These are phyloP conservation scores for Leccinum obscurum DNA, from an alignment of 768 basidiomycete species.

Conservation along the genomic window DNA sequence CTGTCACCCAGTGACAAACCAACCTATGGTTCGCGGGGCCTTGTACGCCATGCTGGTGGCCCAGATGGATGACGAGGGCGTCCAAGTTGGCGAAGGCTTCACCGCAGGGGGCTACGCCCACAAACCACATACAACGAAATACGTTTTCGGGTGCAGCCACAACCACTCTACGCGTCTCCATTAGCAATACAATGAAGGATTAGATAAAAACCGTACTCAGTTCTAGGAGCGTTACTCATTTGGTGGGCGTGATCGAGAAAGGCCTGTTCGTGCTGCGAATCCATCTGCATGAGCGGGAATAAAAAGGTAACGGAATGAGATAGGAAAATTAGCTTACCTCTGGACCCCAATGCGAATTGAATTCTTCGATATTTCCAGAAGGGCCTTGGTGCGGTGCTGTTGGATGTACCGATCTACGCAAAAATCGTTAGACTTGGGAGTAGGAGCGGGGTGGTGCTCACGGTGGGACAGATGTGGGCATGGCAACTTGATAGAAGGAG, in stretches of 20 bases:
- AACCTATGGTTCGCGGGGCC: background rate
- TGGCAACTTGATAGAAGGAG: background rate
- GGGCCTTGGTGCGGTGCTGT: background rate
- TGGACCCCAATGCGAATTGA: background rate
- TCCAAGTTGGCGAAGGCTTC: background rate
- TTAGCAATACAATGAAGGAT: background rate
- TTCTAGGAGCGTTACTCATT: background rate
- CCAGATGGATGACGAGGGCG: background rate
- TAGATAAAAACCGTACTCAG: background rate
- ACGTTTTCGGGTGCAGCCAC: too few relatives aligned
- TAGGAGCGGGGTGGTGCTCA: background rate
- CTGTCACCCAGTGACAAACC: background rate
- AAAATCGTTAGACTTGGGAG: background rate
- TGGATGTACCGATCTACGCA: background rate
- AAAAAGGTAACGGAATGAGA: background rate
- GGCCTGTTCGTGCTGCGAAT: background rate
- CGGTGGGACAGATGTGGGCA: background rate
- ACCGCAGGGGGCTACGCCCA: background rate
- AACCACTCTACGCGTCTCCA: background rate
- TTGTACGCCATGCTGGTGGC: background rate
- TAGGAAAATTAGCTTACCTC: background rate
- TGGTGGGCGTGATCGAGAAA: background rate
- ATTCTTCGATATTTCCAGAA: background rate
- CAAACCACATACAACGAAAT: too few relatives aligned
- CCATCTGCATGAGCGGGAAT: background rate